phyloP scores from a whole-genome alignment of 1,284 basidiomycete species.

The Moesziomyces parantarcticus region DNA sequence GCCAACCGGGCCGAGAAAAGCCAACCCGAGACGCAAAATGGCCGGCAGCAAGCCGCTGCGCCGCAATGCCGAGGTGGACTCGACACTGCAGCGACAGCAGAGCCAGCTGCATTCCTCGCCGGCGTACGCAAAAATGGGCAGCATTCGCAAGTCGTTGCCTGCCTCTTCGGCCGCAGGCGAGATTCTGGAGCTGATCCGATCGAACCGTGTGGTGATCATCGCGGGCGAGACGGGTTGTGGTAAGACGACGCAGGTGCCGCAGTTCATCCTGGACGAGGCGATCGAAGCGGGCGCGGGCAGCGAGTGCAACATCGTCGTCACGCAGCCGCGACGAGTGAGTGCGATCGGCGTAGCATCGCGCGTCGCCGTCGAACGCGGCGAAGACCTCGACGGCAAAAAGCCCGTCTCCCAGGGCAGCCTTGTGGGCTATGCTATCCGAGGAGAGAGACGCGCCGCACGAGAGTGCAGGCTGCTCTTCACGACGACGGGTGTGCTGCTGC shows the following conservation, averaged over 20 bases:
- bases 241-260: constrained; percentile 84
- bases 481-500: constrained; percentile 89
- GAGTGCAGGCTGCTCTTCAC: constrained; percentile 80
- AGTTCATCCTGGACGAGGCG: constrained; percentile 80
- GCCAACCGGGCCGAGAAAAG: constrained; percentile 19
- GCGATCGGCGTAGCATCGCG: constrained; percentile 89
- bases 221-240: constrained; percentile 77
- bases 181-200: constrained; percentile 69
- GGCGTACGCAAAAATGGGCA: constrained; percentile 76
- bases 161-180: constrained; percentile 82
- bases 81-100: constrained; percentile 74
- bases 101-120: constrained; percentile 80
- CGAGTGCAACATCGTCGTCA: constrained; percentile 82
- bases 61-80: constrained; percentile 71
- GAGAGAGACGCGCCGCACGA: constrained; percentile 78
- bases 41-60: constrained; percentile 61
- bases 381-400: constrained; percentile 73
- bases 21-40: constrained; percentile 8
- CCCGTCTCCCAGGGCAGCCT: constrained; percentile 61
- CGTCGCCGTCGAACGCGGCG: constrained; percentile 84
- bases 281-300: constrained; percentile 77
- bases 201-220: constrained; percentile 48
- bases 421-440: constrained; percentile 89
- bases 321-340: constrained; percentile 88
- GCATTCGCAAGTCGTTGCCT: constrained; percentile 74